Evolutionary conservation across 2,329 filamentous ascomycete species (phyloP), one percentile per base, ranked within the genome.

Genomic region (Blumeria graminis): DNA sequence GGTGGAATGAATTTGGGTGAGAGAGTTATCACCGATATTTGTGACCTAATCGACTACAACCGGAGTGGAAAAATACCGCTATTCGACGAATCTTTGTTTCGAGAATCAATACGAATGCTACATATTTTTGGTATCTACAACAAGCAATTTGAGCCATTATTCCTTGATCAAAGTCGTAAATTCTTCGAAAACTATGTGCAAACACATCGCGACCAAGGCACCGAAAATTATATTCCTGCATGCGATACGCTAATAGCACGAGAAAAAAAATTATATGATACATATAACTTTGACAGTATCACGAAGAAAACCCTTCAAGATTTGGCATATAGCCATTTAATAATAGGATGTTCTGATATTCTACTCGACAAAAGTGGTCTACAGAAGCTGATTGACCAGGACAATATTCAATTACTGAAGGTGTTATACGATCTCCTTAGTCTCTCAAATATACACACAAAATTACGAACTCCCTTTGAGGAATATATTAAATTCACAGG

Each of bases 101-200:
- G 77, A 60, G 80, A 86, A 57, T 76, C 84, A 0, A 78, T 96
- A 55, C 77, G 80, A 58, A 87, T 95, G 77, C 76, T 96, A 59
- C 82, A 93, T 62, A 78, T 88, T n/a, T 76, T 95, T 50, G 80
- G 81, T 56, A 78, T 90, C 3, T 98, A 96, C 67, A 77, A 75
- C 0, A 82, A 75, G 58, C 73, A 77, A 13, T 94, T 98, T 62
- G 92, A 96, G 68, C 81, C 83, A 3, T 71, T 74, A 4, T 82
- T 95, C 60, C 69, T 94, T 56, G 69, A 73, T 8, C 68, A 76
- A 6, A 92, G 90, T 0, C 74, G 78, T 56, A 65, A 69, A 0
- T 95, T 83, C 63, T 81, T 92, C 60, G 65, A 71, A 28, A 71
- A 76, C 4, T 92, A 88, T 72, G 84, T 83, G 1, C 75, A 82